Conservation (phyloP, 495 filamentous ascomycete genomes). For the Aspergillus carlsbadensis region DNA sequence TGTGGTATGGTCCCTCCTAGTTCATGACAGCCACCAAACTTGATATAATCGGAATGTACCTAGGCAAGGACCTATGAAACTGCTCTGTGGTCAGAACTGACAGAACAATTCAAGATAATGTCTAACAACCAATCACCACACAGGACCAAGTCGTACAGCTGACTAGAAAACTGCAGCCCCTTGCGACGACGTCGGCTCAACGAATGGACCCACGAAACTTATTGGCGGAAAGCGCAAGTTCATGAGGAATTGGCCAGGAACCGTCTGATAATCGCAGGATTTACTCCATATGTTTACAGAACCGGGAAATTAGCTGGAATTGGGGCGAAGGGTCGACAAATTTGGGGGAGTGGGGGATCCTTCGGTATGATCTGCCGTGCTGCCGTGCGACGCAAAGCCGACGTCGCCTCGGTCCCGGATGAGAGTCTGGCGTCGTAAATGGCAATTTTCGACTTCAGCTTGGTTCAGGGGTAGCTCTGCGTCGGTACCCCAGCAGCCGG, state of each 20-base stretch:
- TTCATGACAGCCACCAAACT: slow-evolving; percentile 19
- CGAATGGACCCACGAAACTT: not conserved
- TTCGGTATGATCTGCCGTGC: slow-evolving; percentile 21
- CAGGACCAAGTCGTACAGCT: slow-evolving; percentile 6
- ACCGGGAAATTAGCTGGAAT: slow-evolving; percentile 13
- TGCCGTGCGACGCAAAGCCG: slow-evolving; percentile 19
- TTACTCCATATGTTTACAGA: slow-evolving; percentile 11
- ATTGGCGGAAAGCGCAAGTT: slow-evolving; percentile 1
- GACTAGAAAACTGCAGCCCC: not conserved
- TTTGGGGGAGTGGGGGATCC: slow-evolving; percentile 8
- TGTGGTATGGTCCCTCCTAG: slow-evolving; percentile 22
- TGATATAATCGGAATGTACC: not conserved
- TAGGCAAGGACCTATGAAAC: not conserved
- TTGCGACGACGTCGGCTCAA: not conserved
- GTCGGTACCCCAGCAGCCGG: not conserved
- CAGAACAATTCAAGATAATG: slow-evolving; percentile 4
- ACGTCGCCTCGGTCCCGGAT: slow-evolving; percentile 25
- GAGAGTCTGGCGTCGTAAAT: slow-evolving; percentile 6
- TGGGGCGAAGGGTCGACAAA: not conserved
- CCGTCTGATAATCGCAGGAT: slow-evolving; percentile 1
- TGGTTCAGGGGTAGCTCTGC: slow-evolving; percentile 26
- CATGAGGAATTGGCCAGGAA: slow-evolving; percentile 2
- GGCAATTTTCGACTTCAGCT: not conserved
- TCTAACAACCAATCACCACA: slow-evolving; percentile 1
- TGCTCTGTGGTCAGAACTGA: slow-evolving; percentile 10